phyloP scores from a whole-genome alignment of 176 grass and related monocot species.

The Cocos nucifera region DNA sequence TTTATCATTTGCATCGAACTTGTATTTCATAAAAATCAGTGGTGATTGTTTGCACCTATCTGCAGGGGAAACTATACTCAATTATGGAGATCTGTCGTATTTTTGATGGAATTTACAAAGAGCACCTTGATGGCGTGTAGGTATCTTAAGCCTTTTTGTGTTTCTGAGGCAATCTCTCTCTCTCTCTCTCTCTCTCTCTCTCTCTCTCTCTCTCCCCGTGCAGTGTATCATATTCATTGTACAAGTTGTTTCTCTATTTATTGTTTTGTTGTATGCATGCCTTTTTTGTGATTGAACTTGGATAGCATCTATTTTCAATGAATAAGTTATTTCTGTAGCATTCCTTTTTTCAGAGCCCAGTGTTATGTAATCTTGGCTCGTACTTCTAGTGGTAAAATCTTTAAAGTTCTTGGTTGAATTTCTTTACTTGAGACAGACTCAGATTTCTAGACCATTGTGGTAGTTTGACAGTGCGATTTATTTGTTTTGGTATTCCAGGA shows the following conservation, averaged over 20 bases:
- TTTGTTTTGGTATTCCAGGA: background rate
- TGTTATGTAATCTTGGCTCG: no score
- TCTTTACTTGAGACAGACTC: background rate
- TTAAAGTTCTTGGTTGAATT: background rate
- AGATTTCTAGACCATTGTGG: background rate
- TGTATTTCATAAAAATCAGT: no score
- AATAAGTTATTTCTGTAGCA: no score
- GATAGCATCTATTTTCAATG: no score
- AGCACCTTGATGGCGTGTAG: slow-evolving; percentile 28
- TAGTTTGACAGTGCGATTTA: background rate
- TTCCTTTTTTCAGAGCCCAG: no score
- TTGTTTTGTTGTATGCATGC: no score
- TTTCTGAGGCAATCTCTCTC: background rate
- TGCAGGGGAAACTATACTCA: slow-evolving; percentile 20
- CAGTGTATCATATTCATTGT: no score
- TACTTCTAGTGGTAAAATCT: no score
- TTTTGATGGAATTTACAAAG: slow-evolving; percentile 26
- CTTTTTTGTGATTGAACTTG: no score
- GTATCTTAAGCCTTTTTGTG: background rate
- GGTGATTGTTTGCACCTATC: background rate
- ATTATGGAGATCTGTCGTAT: slow-evolving; percentile 22
- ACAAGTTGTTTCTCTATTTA: no score
- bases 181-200: no score
- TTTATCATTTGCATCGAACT: background rate
- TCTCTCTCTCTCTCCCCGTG: no score